A percentile compares a stretch with the other conserved stretches of the same genome.
phyloP scores from a whole-genome alignment of 2,329 filamentous ascomycete species.

The Mycogone perniciosa region DNA sequence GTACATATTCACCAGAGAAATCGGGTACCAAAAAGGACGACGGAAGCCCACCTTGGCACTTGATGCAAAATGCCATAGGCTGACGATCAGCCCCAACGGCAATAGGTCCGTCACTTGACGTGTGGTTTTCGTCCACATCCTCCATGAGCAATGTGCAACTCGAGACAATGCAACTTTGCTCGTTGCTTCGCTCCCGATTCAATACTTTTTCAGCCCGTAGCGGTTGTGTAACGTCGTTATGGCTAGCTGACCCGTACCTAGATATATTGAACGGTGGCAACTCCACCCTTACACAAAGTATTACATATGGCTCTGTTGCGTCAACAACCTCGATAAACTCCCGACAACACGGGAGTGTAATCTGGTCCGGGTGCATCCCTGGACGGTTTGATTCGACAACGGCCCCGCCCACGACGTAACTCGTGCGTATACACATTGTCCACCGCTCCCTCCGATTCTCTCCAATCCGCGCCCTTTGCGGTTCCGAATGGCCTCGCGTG shows the following conservation, averaged over 20 bases:
- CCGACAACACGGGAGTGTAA: neutral
- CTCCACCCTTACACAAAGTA: neutral
- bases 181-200: neutral
- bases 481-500: neutral
- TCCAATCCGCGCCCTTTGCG: neutral
- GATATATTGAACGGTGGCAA: slow-evolving; percentile 1
- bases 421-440: neutral
- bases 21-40: slow-evolving; percentile 5
- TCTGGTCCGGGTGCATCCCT: slow-evolving; percentile 4
- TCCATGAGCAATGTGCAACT: neutral
- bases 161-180: neutral
- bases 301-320: neutral
- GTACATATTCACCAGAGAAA: neutral
- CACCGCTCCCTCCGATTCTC: neutral
- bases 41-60: slow-evolving; percentile 3
- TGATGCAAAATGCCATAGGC: slow-evolving; percentile 4
- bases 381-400: slow-evolving; percentile 7
- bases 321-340: slow-evolving; percentile 1
- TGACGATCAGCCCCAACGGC: slow-evolving; percentile 1
- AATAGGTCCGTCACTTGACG: neutral
- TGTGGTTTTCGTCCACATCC: neutral
- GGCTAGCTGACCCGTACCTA: slow-evolving; percentile 2
- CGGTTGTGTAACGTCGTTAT: neutral
- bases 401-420: neutral
- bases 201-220: neutral